Evolutionary conservation across 768 basidiomycete species (phyloP).

Genomic region (Serpula lacrymans): DNA sequence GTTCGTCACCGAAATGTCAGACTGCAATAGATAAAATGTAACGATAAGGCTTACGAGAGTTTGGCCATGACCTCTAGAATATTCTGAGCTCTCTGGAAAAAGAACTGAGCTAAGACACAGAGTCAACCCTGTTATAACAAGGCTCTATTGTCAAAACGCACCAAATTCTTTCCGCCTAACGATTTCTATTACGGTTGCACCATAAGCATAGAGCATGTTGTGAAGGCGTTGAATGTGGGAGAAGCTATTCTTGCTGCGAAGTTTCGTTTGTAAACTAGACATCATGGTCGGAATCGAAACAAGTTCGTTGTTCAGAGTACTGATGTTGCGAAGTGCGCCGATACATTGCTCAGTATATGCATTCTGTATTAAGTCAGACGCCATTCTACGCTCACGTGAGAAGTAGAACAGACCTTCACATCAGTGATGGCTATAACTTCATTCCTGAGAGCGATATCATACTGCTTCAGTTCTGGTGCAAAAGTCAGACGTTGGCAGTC

Average conservation of each 20-base stretch:
- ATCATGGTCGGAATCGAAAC: conserved; percentile 68
- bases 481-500: conserved; percentile 3
- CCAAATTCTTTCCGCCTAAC: conserved; percentile 89
- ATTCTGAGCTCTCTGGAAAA: conserved; percentile 74
- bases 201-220: conserved; percentile 88
- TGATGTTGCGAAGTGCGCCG: conserved; percentile 67
- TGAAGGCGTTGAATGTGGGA: conserved; percentile 89
- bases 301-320: conserved; percentile 76
- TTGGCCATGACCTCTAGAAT: conserved; percentile 87
- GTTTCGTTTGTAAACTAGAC: conserved; percentile 61
- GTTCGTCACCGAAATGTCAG: conserved; percentile 6
- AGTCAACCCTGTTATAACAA: neutral
- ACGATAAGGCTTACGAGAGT: conserved; percentile 60
- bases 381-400: neutral
- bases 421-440: conserved; percentile 58
- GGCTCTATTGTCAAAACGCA: conserved; percentile 30
- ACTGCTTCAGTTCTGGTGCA: conserved; percentile 55
- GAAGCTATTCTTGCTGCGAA: conserved; percentile 79
- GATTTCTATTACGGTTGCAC: conserved; percentile 86
- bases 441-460: conserved; percentile 57
- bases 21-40: conserved; percentile 4
- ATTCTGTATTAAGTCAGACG: conserved; percentile 49
- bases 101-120: conserved; percentile 58
- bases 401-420: conserved; percentile 43
- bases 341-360: conserved; percentile 68